Base-by-base conservation (phyloP, 202 grass and related monocot genomes). In the Saccharum hybrid region DNA sequence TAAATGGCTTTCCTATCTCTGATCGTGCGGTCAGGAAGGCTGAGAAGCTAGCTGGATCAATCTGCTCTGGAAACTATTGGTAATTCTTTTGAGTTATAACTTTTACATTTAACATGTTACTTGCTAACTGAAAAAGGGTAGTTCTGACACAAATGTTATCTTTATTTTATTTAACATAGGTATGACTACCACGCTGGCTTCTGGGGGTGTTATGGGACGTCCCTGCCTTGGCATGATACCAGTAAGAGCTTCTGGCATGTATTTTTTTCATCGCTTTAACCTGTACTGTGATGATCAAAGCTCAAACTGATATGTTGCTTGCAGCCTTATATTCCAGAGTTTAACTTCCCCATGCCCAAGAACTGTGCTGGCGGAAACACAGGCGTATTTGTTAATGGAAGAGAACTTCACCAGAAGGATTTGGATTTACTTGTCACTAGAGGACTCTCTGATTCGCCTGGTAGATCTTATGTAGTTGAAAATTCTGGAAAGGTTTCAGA, bases 391-490 rank as follows among this genome's bases (percentile, higher is more conserved):
- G 64, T 99, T 75, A 99, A 99, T 10, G 91, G 96, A 31, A 92
- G 93, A 92, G 96, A 99, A 83, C 96, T 98, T 87, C 89, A 98
- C 79, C 89, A 79, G 57, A 98, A 92, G 74, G 96, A 94, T 86
- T 83, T 99, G 48, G 88, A 96, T 54, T 90, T 99, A 84, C 89
- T 99, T 71, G 79, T 72, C 10, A 71, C 89, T 81, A 90, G 93
- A 78, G 93, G 96, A 36, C 88, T 98, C 59, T 74, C 93, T 77
- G 71, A 63, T 88, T 88, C 85, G 4, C 81, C 83, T 81, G 85
- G 79, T 45, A 77, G 79, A 77, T 96, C 88, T 46, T 98, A 98
- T 65, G 74, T 85, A 69, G 80, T 99, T 73, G 96, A 99, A 73
- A 94, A 80, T 71, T 89, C 93, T 37, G 96, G 96, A 16, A 94